A percentile compares a stretch with the other conserved stretches of the same genome.
Evolutionary conservation across 2,329 filamentous ascomycete species (phyloP).

Genomic region (Talaromyces atroroseus): DNA sequence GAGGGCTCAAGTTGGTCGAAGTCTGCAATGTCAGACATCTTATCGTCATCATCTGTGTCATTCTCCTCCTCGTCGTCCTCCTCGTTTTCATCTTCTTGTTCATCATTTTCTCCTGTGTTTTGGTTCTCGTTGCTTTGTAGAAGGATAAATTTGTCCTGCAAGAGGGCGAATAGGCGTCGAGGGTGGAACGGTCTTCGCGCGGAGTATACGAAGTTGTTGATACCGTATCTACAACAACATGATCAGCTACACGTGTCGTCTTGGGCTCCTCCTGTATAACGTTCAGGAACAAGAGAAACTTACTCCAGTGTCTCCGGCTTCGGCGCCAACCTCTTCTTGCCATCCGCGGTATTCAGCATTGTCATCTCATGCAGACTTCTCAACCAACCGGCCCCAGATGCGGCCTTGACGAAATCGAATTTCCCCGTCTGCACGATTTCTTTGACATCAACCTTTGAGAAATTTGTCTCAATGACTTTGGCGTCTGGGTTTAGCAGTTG

Average conservation of each 20-base stretch:
- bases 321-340: constrained; percentile 55
- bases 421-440: constrained; percentile 61
- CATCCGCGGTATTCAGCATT: constrained; percentile 50
- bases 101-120: constrained; percentile 22
- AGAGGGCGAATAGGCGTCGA: constrained; percentile 34
- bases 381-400: constrained; percentile 64
- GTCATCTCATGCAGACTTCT: constrained; percentile 65
- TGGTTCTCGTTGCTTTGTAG: constrained; percentile 33
- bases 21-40: constrained; percentile 21
- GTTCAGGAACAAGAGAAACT: background rate
- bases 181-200: constrained; percentile 50
- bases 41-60: constrained; percentile 14
- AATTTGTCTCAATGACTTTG: constrained; percentile 57
- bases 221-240: constrained; percentile 49
- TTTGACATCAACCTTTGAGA: constrained; percentile 55
- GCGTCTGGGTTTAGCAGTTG: constrained; percentile 61
- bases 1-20: constrained; percentile 30
- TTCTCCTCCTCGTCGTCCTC: constrained; percentile 19
- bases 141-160: constrained; percentile 43
- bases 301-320: constrained; percentile 67
- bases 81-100: constrained; percentile 20
- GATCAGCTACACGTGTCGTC: background rate
- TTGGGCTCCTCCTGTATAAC: background rate
- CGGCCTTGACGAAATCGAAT: constrained; percentile 61
- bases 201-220: constrained; percentile 65